Percentiles rank a stretch among this genome's conserved stretches.
Conservation (phyloP, 495 filamentous ascomycete species). For the Podospora australis region DNA sequence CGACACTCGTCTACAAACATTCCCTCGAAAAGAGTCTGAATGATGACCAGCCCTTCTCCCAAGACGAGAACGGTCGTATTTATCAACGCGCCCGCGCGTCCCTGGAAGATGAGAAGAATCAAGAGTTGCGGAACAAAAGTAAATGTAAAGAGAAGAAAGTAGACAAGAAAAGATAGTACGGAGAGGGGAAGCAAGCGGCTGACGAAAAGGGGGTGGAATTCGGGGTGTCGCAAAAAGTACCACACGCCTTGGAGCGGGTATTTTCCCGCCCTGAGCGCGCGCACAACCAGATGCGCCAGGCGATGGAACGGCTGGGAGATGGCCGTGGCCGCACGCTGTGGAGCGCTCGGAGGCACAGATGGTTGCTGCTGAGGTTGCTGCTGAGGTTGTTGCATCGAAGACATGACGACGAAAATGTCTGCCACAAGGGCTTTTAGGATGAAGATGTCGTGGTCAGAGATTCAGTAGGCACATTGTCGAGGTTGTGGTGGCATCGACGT, state of each 20-base stretch:
- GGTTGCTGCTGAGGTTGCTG: too few relatives aligned
- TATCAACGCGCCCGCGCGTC: slow-evolving; percentile 64
- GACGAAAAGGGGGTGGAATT: slow-evolving; percentile 61
- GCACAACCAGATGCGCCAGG: background rate
- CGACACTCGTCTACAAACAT: slow-evolving; percentile 78
- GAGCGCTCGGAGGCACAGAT: too few relatives aligned
- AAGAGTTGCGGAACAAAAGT: slow-evolving; percentile 84
- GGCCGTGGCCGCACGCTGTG: too few relatives aligned
- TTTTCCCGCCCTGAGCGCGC: slow-evolving; percentile 20
- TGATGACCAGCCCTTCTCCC: slow-evolving; percentile 72
- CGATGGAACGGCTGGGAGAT: background rate
- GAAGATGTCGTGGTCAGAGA: too few relatives aligned
- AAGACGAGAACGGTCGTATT: slow-evolving; percentile 73
- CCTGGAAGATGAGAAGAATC: slow-evolving; percentile 75
- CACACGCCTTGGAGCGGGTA: slow-evolving; percentile 57
- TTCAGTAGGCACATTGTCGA: too few relatives aligned
- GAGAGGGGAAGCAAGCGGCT: slow-evolving; percentile 64
- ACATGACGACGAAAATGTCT: too few relatives aligned
- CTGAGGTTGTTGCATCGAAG: too few relatives aligned
- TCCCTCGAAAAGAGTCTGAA: slow-evolving; percentile 68
- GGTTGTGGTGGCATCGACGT: too few relatives aligned
- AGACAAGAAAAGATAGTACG: slow-evolving; percentile 65
- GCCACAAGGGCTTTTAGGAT: too few relatives aligned
- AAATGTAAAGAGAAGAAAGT: slow-evolving; percentile 71
- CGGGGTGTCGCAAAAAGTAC: slow-evolving; percentile 65